phyloP scores from a whole-genome alignment of 2,329 filamentous ascomycete genomes.

The Fusarium sp. region DNA sequence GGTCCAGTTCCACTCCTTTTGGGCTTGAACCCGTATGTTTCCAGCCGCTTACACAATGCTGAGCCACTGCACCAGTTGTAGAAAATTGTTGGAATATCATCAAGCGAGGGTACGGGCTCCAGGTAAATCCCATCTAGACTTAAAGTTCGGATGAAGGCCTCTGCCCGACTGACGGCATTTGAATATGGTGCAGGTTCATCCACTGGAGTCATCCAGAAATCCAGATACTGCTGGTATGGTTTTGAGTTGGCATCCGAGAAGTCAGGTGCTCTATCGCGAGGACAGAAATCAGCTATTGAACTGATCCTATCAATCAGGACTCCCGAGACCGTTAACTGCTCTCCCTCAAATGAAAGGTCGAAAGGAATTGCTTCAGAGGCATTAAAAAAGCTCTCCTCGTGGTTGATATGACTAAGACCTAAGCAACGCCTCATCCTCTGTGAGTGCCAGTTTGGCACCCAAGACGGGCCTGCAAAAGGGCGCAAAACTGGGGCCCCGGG shows the following conservation, averaged over 20 bases:
- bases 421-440: not conserved
- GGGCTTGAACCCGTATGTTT: not conserved
- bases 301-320: not conserved
- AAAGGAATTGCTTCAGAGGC: not conserved
- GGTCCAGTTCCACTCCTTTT: not conserved
- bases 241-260: not conserved
- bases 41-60: not conserved
- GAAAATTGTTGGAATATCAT: not conserved
- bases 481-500: not conserved
- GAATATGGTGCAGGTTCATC: not conserved
- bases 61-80: not conserved
- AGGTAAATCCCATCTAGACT: not conserved
- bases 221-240: not conserved
- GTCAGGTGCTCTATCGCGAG: not conserved
- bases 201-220: not conserved
- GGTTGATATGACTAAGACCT: not conserved
- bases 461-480: not conserved
- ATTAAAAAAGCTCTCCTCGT: not conserved
- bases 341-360: not conserved
- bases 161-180: not conserved
- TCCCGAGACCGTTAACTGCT: not conserved
- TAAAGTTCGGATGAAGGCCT: not conserved
- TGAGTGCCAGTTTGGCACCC: not conserved
- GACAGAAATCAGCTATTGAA: not conserved
- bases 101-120: not conserved